Conservation (phyloP, 768 basidiomycete genomes). For the Hericium alpestre region DNA sequence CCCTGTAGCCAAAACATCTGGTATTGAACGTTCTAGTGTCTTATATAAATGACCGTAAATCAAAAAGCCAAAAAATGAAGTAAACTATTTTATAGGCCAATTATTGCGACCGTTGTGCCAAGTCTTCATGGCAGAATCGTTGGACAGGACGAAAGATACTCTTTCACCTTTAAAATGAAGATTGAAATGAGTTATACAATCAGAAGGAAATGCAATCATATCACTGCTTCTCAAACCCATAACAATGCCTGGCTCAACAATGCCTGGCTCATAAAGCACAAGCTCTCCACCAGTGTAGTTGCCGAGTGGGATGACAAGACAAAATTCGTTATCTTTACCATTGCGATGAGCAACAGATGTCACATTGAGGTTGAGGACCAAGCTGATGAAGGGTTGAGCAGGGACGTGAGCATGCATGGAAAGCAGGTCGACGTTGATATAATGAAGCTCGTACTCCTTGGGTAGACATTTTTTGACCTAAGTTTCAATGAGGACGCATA, state of each 20-base stretch:
- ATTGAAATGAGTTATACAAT: neutral
- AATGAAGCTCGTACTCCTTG: too few species aligned
- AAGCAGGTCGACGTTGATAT: too few species aligned
- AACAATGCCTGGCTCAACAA: neutral
- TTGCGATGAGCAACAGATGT: neutral
- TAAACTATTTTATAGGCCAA: too few species aligned
- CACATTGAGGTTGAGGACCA: neutral
- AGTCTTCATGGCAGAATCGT: too few species aligned
- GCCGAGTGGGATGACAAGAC: neutral
- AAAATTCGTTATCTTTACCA: neutral
- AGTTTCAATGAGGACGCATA: too few species aligned
- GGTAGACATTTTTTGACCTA: too few species aligned
- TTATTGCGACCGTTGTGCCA: too few species aligned
- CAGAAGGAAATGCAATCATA: neutral
- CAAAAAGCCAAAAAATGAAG: too few species aligned
- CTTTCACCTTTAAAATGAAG: neutral
- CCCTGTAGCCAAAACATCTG: too few species aligned
- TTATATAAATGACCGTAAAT: too few species aligned
- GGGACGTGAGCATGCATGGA: neutral
- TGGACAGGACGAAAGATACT: neutral
- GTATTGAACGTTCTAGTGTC: too few species aligned
- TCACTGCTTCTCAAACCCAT: neutral
- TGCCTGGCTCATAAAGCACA: neutral
- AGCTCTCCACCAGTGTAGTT: neutral
- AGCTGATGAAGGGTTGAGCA: neutral